Conservation (phyloP, 73 alveolate species). For the Paramecium pentaurelia region DNA sequence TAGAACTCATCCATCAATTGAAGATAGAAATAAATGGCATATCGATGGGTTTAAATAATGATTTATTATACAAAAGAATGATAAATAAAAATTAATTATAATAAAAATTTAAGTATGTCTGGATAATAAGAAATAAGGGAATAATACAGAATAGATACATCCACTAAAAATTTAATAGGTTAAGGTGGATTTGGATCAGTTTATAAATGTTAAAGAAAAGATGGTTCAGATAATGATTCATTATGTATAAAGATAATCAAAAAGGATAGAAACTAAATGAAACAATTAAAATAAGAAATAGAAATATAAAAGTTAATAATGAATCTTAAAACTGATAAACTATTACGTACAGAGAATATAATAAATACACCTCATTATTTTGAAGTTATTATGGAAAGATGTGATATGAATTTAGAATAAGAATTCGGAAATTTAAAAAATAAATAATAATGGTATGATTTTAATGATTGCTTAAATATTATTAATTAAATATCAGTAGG, state of each 20-base stretch:
- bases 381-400: neutral
- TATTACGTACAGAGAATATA: neutral
- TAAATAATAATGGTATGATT: neutral
- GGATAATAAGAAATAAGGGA: neutral
- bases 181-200: neutral
- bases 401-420: neutral
- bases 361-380: neutral
- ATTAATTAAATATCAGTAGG: neutral
- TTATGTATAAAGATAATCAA: neutral
- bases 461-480: neutral
- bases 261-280: neutral
- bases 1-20: conserved; percentile 45
- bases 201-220: neutral
- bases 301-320: neutral
- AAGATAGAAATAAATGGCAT: conserved; percentile 37
- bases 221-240: neutral
- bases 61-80: neutral
- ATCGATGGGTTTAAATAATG: neutral
- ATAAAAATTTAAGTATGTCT: neutral
- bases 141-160: neutral
- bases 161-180: neutral
- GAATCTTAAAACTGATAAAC: neutral
- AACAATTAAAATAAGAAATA: neutral
- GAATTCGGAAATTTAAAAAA: neutral
- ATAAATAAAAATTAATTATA: neutral